A percentile compares a stretch with the other conserved stretches of the same genome.
phyloP scores from a whole-genome alignment of 2,329 filamentous ascomycete genomes.

The Nannizziopsis arthrosporioides region DNA sequence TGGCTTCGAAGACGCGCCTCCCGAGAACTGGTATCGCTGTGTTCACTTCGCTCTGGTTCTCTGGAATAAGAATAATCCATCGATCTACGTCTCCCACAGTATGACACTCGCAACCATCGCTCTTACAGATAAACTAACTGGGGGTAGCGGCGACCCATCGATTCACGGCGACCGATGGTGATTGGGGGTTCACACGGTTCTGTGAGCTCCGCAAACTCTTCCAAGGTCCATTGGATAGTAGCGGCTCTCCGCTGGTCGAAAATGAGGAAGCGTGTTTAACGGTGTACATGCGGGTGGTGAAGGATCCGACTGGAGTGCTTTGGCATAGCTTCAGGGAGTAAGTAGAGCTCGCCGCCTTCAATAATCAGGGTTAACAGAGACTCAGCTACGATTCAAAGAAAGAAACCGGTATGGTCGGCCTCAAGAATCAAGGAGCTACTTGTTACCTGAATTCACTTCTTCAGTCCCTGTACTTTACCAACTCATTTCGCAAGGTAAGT shows the following conservation, averaged over 20 bases:
- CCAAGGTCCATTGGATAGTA: constrained; percentile 60
- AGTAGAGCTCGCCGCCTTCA: constrained; percentile 9
- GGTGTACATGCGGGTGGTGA: constrained; percentile 39
- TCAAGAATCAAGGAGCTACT: constrained; percentile 92
- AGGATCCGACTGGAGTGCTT: constrained; percentile 39
- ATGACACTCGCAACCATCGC: constrained; percentile 23
- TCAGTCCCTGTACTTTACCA: constrained; percentile 76
- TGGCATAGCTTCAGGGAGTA: constrained; percentile 39
- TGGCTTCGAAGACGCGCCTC: constrained; percentile 64
- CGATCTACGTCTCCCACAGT: constrained; percentile 63
- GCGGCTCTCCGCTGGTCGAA: constrained; percentile 44
- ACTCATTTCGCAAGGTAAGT: constrained; percentile 78
- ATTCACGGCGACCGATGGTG: constrained; percentile 90
- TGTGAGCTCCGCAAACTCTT: constrained; percentile 80
- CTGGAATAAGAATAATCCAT: constrained; percentile 89
- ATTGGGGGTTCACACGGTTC: constrained; percentile 98
- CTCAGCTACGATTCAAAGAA: constrained; percentile 89
- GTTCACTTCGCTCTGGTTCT: constrained; percentile 90
- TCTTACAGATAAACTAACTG: constrained; percentile 11
- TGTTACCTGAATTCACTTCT: constrained; percentile 78
- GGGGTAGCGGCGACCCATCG: constrained; percentile 68
- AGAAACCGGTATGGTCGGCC: constrained; percentile 89
- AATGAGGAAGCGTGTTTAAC: constrained; percentile 38
- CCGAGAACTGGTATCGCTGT: constrained; percentile 92
- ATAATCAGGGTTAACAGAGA: constrained; percentile 36